Evolutionary conservation across 805 yeast genomes (phyloP).

Genomic region (Metschnikowia cubensis): DNA sequence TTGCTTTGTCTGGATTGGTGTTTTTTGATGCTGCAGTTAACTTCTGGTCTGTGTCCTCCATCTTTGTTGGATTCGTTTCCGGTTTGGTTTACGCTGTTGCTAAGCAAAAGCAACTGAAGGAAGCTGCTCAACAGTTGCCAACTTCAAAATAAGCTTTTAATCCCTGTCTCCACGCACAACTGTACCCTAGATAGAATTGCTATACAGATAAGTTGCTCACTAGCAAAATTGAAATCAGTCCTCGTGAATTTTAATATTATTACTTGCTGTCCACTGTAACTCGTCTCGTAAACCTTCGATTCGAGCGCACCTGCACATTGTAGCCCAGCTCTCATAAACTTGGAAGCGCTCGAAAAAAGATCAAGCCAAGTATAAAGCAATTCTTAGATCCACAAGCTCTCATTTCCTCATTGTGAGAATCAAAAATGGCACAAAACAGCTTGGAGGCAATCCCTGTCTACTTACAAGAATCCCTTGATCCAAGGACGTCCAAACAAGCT

Average conservation of each 20-base stretch:
- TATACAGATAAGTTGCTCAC: not conserved
- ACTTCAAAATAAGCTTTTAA: conserved; percentile 13
- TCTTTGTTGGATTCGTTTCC: conserved; percentile 88
- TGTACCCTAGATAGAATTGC: not conserved
- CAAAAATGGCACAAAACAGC: conserved; percentile 29
- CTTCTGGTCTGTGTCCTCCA: conserved; percentile 86
- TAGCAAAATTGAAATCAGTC: not conserved
- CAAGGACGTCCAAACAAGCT: conserved; percentile 60
- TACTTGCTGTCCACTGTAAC: not conserved
- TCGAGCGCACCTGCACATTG: conserved; percentile 2
- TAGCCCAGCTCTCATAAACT: not conserved
- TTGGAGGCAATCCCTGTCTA: conserved; percentile 50
- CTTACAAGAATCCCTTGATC: conserved; percentile 61
- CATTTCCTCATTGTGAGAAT: not conserved
- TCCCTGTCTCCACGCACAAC: not conserved
- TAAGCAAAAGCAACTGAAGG: conserved; percentile 79
- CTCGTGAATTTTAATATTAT: not conserved
- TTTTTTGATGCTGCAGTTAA: conserved; percentile 95
- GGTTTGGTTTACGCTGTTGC: conserved; percentile 96
- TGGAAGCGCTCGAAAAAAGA: conserved; percentile 4
- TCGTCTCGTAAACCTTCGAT: not conserved
- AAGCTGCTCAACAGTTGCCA: conserved; percentile 30
- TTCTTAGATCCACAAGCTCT: conserved; percentile 8
- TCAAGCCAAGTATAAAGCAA: conserved; percentile 6
- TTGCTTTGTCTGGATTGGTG: conserved; percentile 89